Conservation (phyloP, 495 filamentous ascomycete genomes). For the Parathielavia hyrcaniae region DNA sequence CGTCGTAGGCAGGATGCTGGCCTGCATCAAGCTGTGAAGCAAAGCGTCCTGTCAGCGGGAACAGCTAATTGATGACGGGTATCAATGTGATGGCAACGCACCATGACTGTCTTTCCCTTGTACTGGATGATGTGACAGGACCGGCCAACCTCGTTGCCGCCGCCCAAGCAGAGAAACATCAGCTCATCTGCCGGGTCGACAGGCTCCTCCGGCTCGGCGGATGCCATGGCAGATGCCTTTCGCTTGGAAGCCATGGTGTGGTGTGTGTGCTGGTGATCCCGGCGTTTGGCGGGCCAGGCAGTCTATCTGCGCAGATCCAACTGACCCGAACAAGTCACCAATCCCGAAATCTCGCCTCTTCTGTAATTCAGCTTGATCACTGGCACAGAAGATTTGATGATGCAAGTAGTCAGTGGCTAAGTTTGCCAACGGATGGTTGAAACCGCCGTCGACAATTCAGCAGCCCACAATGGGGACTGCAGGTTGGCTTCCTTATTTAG, state of each 20-base stretch:
- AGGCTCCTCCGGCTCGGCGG: slow-evolving; percentile 55
- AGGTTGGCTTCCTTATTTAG: neutral
- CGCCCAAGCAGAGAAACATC: slow-evolving; percentile 86
- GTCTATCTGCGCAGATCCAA: neutral
- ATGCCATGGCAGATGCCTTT: slow-evolving; percentile 62
- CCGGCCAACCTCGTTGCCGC: slow-evolving; percentile 92
- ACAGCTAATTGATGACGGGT: neutral
- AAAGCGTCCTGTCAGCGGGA: slow-evolving; percentile 17
- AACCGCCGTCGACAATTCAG: neutral
- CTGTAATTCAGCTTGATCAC: neutral
- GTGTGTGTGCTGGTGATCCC: neutral
- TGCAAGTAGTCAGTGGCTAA: neutral
- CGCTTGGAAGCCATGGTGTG: slow-evolving; percentile 65
- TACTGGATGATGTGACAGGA: slow-evolving; percentile 98
- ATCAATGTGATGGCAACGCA: slow-evolving; percentile 38
- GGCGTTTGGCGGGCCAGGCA: neutral
- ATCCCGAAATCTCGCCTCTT: neutral
- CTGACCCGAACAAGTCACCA: neutral
- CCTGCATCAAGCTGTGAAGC: slow-evolving; percentile 78
- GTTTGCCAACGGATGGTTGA: neutral
- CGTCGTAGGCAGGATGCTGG: slow-evolving; percentile 95
- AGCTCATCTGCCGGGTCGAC: slow-evolving; percentile 80
- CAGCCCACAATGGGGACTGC: neutral
- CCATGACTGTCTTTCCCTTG: slow-evolving; percentile 99
- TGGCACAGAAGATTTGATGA: neutral